phyloP scores from a whole-genome alignment of 768 basidiomycete species.

The Leccinum truebloodii region DNA sequence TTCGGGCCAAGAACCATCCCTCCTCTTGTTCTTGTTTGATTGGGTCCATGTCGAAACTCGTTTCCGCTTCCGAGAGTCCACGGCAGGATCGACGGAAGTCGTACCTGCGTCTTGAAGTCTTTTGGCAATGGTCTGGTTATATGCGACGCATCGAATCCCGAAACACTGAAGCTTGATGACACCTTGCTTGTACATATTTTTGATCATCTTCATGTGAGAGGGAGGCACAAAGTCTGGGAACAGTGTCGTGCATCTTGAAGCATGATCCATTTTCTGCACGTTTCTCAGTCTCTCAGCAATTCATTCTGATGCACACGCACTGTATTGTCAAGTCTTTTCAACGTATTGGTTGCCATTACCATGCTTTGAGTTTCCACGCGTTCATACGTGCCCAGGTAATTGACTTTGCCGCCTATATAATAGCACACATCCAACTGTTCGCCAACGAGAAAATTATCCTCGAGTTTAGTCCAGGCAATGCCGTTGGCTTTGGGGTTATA shows the following conservation, averaged over 20 bases:
- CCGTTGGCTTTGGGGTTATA: conserved; percentile 25
- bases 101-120: conserved; percentile 10
- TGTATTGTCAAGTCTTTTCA: conserved; percentile 10
- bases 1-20: not conserved
- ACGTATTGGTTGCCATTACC: conserved; percentile 15
- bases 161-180: conserved; percentile 31
- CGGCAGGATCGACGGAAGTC: not conserved
- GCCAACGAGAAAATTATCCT: conserved; percentile 11
- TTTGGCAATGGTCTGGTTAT: conserved; percentile 16
- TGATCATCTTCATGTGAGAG: conserved; percentile 26
- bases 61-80: conserved; percentile 17
- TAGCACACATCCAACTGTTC: conserved; percentile 25
- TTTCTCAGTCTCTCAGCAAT: conserved; percentile 1
- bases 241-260: conserved; percentile 19
- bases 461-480: conserved; percentile 20
- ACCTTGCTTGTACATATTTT: conserved; percentile 30
- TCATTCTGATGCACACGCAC: conserved; percentile 8
- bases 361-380: conserved; percentile 13
- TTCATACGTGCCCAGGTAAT: conserved; percentile 32
- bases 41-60: not conserved
- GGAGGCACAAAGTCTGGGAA: conserved; percentile 26
- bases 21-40: conserved; percentile 14
- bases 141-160: conserved; percentile 23
- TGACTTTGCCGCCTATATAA: not conserved
- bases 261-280: conserved; percentile 21